These are phyloP conservation scores for Pseudogymnoascus sp. DNA, from an alignment of 2,329 filamentous ascomycete genomes.

Conservation along the genomic window DNA sequence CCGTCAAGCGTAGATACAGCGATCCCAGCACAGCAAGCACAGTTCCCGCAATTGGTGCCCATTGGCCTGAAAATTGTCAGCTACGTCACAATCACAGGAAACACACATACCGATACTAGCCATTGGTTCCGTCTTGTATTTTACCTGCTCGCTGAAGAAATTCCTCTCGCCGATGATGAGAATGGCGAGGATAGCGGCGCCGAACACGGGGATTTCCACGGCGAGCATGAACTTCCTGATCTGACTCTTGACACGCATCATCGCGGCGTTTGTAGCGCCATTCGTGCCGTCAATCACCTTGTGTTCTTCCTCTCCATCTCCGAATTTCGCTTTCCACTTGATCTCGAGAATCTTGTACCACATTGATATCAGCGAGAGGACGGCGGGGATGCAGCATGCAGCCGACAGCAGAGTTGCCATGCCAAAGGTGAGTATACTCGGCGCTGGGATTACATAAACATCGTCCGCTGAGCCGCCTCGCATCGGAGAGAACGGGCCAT, in stretches of 20 bases:
- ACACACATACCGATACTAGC: slow-evolving; percentile 46
- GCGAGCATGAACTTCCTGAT: slow-evolving; percentile 47
- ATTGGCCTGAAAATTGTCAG: slow-evolving; percentile 41
- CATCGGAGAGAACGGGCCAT: slow-evolving; percentile 48
- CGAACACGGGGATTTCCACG: slow-evolving; percentile 52
- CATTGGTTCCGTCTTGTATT: slow-evolving; percentile 55
- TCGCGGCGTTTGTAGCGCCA: slow-evolving; percentile 42
- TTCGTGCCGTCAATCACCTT: slow-evolving; percentile 46
- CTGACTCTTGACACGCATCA: slow-evolving; percentile 48
- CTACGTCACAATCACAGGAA: slow-evolving; percentile 4
- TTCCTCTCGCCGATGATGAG: slow-evolving; percentile 56
- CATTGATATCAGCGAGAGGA: slow-evolving; percentile 53
- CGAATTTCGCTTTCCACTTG: slow-evolving; percentile 47
- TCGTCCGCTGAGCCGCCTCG: slow-evolving; percentile 48
- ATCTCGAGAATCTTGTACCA: slow-evolving; percentile 57
- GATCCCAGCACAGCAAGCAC: slow-evolving; percentile 51
- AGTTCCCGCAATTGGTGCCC: slow-evolving; percentile 53
- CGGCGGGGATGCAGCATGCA: slow-evolving; percentile 57
- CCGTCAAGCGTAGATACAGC: slow-evolving; percentile 42
- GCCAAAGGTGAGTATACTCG: slow-evolving; percentile 47
- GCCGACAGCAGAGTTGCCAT: slow-evolving; percentile 53
- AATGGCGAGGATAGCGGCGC: slow-evolving; percentile 49
- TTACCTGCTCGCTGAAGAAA: slow-evolving; percentile 50
- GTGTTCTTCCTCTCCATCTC: slow-evolving; percentile 29
- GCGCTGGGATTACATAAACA: slow-evolving; percentile 55